Evolutionary conservation across 2,329 filamentous ascomycete species (phyloP), one percentile per base, ranked within the genome.

Genomic region (Pseudogymnoascus sp.): DNA sequence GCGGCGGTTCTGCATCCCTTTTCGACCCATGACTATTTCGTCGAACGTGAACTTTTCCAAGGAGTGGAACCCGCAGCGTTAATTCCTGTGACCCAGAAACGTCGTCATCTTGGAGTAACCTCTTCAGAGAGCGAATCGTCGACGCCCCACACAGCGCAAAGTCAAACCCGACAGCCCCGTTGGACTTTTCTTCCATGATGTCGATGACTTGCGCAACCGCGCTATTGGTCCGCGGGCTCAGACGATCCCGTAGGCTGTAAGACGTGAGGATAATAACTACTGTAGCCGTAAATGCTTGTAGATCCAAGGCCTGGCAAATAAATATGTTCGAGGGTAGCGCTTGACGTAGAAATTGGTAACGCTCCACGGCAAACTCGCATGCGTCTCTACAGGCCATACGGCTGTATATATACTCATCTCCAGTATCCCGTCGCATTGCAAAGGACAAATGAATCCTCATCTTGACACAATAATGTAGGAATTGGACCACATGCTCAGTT

Each of bases 41-140:
- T 36, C 64, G 60, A 61, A 66, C 59, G 38, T 64, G 61, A 30
- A 66, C 60, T 58, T 63, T 66, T 4, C 64, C 64, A 14, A 66
- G 58, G 3, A 66, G 60, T 53, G 64, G 64, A 37, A 66, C 36
- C 30, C 62, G 62, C 57, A 66, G 60, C 4, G 61, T 64, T 60
- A 66, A 37, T 30, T 64, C 59, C 57, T 63, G 58, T 25, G 36
- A 25, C 20, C 38, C 38, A 41, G 50, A 37, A n/a, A 2, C 18
- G 4, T 58, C 33, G n/a, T 62, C 60, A 41, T 63, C 63, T 58
- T 62, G 61, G 18, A 66, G 60, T 18, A 66, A 50, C 35, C 38
- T 39, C 3, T 43, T 62, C 11, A 66, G 58, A 60, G 64, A 61
- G 28, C 64, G 60, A 35, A 66, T 60, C 25, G 64, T 57, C n/a